Percentiles rank a stretch among this genome's conserved stretches.
Evolutionary conservation across 2,329 filamentous ascomycete species (phyloP).

Genomic region (Alternaria brassicicola): DNA sequence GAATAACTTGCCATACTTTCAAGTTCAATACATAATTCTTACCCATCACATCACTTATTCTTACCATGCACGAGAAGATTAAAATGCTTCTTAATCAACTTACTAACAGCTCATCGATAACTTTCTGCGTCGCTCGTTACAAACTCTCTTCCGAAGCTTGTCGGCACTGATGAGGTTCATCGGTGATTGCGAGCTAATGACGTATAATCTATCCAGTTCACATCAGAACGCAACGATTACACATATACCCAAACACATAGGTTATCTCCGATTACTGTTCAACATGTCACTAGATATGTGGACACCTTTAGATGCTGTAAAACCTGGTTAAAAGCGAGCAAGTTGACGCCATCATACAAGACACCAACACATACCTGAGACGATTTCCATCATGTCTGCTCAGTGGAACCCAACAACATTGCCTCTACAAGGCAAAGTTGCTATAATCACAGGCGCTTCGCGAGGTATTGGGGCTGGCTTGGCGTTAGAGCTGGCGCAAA

Average conservation of each 20-base stretch:
- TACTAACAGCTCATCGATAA: not conserved
- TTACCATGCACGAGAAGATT: not conserved
- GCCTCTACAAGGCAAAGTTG: slow-evolving; percentile 46
- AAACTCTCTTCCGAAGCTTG: slow-evolving; percentile 3
- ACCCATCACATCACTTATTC: not conserved
- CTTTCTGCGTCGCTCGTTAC: not conserved
- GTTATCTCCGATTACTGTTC: not conserved
- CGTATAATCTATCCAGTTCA: not conserved
- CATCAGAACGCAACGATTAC: not conserved
- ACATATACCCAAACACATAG: not conserved
- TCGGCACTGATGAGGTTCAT: slow-evolving; percentile 12
- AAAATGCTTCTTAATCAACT: not conserved
- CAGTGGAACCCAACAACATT: slow-evolving; percentile 9
- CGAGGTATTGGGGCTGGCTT: slow-evolving; percentile 58
- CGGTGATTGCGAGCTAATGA: slow-evolving; percentile 6
- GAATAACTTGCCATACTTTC: slow-evolving; percentile 9
- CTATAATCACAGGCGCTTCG: slow-evolving; percentile 59
- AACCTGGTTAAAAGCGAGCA: not conserved
- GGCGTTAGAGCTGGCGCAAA: slow-evolving; percentile 56
- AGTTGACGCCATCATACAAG: not conserved
- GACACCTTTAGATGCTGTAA: not conserved
- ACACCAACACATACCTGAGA: not conserved
- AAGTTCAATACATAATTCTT: slow-evolving; percentile 14
- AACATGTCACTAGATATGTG: not conserved
- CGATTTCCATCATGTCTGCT: slow-evolving; percentile 19